Evolutionary conservation across 352 stramenopile species (phyloP).

Genomic region (Phytopythium aichiense): DNA sequence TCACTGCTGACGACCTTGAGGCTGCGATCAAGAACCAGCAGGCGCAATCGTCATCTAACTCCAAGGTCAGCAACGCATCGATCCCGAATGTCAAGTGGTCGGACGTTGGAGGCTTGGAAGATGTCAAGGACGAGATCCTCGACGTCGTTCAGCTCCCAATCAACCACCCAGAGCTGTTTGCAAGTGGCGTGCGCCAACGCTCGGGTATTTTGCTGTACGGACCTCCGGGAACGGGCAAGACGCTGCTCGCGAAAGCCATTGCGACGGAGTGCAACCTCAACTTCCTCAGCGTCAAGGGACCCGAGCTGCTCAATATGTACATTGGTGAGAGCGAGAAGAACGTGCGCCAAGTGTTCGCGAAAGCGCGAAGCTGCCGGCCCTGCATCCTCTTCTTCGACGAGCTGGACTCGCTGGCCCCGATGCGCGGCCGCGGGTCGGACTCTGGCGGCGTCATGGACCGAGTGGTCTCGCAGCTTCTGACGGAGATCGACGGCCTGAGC

Average conservation of each 20-base stretch:
- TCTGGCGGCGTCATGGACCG: conserved; percentile 94
- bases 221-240: conserved; percentile 92
- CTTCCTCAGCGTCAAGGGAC: conserved; percentile 96
- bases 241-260: conserved; percentile 93
- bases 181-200: conserved; percentile 66
- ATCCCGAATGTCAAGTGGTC: conserved; percentile 97
- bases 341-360: conserved; percentile 93
- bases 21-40: conserved; percentile 60
- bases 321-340: conserved; percentile 98
- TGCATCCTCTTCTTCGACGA: conserved; percentile 95
- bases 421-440: conserved; percentile 86
- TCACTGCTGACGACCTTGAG: conserved; percentile 45
- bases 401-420: conserved; percentile 86
- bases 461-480: conserved; percentile 95
- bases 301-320: conserved; percentile 97
- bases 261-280: conserved; percentile 95
- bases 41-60: conserved; percentile 49
- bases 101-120: conserved; percentile 97
- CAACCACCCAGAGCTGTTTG: conserved; percentile 82
- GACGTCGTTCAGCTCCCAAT: conserved; percentile 84
- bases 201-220: conserved; percentile 83
- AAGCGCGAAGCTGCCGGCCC: conserved; percentile 68
- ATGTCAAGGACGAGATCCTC: conserved; percentile 97
- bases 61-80: conserved; percentile 57
- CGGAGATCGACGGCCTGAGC: conserved; percentile 91